Evolutionary conservation across 192 early-diverging fungal species (phyloP), one percentile per base, ranked within the genome.

Genomic region (Dissophora globulifera): DNA sequence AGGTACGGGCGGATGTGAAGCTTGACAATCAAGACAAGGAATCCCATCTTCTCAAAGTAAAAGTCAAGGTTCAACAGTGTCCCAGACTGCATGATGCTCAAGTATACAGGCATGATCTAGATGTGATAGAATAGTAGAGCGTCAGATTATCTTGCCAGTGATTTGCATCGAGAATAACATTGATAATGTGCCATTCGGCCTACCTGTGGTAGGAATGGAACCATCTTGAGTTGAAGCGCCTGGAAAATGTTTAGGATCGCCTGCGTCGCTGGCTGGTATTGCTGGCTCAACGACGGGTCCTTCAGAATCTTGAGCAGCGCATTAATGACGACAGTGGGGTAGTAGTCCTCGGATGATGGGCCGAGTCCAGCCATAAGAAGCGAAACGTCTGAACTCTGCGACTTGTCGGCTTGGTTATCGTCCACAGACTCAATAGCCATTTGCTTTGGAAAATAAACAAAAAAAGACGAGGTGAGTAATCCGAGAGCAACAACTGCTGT

Each of bases 181-280:
- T n/a, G n/a, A n/a, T n/a, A n/a, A n/a, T n/a, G n/a, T n/a, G n/a
- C n/a, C n/a, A n/a, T n/a, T n/a, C n/a, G 3, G 38, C 42, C n/a
- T 78, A 92, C 91, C 82, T 92, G 89, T 12, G 92, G 93, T 51
- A 96, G 81, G 58, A 94, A 95, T n/a, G 91, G 93, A 19, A 95
- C 94, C 59, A 91, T 91, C 69, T 95, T 94, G 13, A 95, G 62
- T 3, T 94, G 93, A 2, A 95, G 78, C 0, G 95, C 91, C 49
- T 93, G 93, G 82, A 96, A 98, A 53, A 98, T 96, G 35, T 92
- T 92, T 85, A 98, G 93, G 33, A 98, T 88, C 6, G 95, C 96
- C 47, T 94, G 90, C 38, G 95, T 91, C 0, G 93, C 96, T 6
- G 91, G 87, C 15, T 90, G 90, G 76, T 98, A 95, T 62, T 94